Percentiles rank a stretch among this genome's conserved stretches.
These are phyloP conservation scores for Russula griseocarnosa DNA, from an alignment of 768 basidiomycete species.

Conservation along the genomic window DNA sequence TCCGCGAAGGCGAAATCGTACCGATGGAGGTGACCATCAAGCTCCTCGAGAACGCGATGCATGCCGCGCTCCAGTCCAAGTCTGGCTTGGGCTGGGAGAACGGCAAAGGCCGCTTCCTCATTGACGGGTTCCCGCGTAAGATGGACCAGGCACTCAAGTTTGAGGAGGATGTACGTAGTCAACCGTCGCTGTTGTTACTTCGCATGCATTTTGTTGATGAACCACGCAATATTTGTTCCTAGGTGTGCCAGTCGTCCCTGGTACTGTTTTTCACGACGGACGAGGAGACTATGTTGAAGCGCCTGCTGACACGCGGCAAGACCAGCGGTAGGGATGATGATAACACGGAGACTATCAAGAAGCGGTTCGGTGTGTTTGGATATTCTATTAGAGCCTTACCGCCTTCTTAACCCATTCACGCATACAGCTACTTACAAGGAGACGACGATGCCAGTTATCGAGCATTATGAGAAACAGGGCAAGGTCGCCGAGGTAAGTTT, in stretches of 20 bases:
- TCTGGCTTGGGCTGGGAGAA: slow-evolving; percentile 57
- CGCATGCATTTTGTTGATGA: background rate
- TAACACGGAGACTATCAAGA: slow-evolving; percentile 89
- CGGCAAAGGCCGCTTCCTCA: slow-evolving; percentile 81
- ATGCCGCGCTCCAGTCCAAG: slow-evolving; percentile 46
- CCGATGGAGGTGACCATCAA: slow-evolving; percentile 97
- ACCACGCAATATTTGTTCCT: background rate
- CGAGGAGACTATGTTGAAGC: slow-evolving; percentile 80
- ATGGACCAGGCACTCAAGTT: slow-evolving; percentile 97
- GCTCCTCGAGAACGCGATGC: slow-evolving; percentile 91
- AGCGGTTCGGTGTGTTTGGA: slow-evolving; percentile 77
- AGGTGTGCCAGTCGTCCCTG: slow-evolving; percentile 78
- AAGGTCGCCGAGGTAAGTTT: slow-evolving; percentile 76
- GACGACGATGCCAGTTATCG: slow-evolving; percentile 90
- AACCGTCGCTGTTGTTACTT: background rate
- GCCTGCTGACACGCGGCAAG: slow-evolving; percentile 85
- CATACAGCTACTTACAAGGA: slow-evolving; percentile 72
- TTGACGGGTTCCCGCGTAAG: slow-evolving; percentile 97
- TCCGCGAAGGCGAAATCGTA: slow-evolving; percentile 89
- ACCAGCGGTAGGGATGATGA: slow-evolving; percentile 96
- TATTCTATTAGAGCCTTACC: background rate
- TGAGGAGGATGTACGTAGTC: slow-evolving; percentile 64
- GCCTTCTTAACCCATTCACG: background rate
- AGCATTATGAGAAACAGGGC: slow-evolving; percentile 60
- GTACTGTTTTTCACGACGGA: slow-evolving; percentile 87